Conservation (phyloP, 352 stramenopile genomes). For the Phytophthora podocarpi region DNA sequence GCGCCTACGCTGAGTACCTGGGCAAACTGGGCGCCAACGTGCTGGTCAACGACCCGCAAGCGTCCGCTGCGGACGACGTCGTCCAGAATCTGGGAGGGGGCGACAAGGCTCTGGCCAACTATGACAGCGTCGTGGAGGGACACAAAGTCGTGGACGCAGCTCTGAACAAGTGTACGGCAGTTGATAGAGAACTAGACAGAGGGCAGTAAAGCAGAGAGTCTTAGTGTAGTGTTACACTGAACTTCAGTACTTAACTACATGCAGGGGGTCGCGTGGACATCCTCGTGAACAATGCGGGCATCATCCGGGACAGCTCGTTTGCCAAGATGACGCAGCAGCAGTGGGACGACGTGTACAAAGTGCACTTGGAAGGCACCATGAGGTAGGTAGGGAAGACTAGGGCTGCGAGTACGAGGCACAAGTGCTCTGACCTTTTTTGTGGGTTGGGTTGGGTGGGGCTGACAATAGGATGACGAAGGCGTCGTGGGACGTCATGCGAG, state of each 20-base stretch:
- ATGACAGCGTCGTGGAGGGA: conserved; percentile 76
- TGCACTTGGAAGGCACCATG: conserved; percentile 88
- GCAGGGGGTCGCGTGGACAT: conserved; percentile 88
- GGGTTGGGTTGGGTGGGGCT: no score
- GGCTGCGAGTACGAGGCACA: no score
- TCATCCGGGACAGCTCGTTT: conserved; percentile 90
- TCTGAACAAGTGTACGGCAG: conserved; percentile 71
- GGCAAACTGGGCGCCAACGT: conserved; percentile 67
- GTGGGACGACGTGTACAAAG: conserved; percentile 82
- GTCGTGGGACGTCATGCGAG: conserved; percentile 76
- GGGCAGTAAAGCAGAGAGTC: background rate
- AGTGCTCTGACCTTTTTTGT: background rate
- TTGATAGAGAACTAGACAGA: background rate
- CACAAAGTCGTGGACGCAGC: conserved; percentile 85
- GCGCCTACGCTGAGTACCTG: conserved; percentile 84
- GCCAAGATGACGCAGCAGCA: conserved; percentile 85
- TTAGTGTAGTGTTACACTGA: no score
- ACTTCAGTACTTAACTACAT: no score
- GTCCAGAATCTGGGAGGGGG: conserved; percentile 54
- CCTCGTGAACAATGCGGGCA: conserved; percentile 94
- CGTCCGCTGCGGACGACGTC: conserved; percentile 64
- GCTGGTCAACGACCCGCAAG: conserved; percentile 83
- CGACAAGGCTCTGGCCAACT: conserved; percentile 64
- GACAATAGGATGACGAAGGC: conserved; percentile 83
- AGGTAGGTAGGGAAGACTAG: conserved; percentile 34